Percentiles rank a stretch among this genome's conserved stretches.
Evolutionary conservation across 1,139 yeast genomes (phyloP).

Genomic region (Arxiozyma slooffiae): DNA sequence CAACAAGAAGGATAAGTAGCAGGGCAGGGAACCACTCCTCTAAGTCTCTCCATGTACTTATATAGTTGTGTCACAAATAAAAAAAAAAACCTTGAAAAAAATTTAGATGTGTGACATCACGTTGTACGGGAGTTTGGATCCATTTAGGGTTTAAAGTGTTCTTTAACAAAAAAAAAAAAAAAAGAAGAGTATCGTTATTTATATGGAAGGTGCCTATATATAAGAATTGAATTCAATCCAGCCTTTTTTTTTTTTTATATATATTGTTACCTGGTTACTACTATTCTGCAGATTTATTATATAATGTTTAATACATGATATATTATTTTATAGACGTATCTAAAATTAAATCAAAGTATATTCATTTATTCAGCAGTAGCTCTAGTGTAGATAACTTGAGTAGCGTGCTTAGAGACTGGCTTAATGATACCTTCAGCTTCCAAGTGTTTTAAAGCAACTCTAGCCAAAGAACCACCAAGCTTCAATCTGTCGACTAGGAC

Average conservation of each 20-base stretch:
- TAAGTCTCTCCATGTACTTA: neutral
- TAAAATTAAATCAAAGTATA: neutral
- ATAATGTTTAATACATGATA: neutral
- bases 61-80: neutral
- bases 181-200: too few relatives aligned
- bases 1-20: too few relatives aligned
- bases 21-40: too few relatives aligned
- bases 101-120: neutral
- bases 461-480: slow-evolving; percentile 98
- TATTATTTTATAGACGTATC: neutral
- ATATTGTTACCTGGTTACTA: neutral
- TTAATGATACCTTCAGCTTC: slow-evolving; percentile 92
- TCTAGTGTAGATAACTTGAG: slow-evolving; percentile 93
- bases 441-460: slow-evolving; percentile 94
- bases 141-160: neutral
- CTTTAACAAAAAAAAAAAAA: neutral
- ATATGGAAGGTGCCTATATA: too few relatives aligned
- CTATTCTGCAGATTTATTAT: neutral
- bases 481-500: slow-evolving; percentile 98
- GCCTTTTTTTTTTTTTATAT: too few relatives aligned
- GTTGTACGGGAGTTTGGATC: neutral
- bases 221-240: too few relatives aligned
- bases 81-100: too few relatives aligned
- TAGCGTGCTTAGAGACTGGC: slow-evolving; percentile 91
- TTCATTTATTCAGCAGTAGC: slow-evolving; percentile 48